Evolutionary conservation across 2,329 filamentous ascomycete genomes (phyloP), one percentile per base, ranked within the genome.

Genomic region (Xylaria sp.): DNA sequence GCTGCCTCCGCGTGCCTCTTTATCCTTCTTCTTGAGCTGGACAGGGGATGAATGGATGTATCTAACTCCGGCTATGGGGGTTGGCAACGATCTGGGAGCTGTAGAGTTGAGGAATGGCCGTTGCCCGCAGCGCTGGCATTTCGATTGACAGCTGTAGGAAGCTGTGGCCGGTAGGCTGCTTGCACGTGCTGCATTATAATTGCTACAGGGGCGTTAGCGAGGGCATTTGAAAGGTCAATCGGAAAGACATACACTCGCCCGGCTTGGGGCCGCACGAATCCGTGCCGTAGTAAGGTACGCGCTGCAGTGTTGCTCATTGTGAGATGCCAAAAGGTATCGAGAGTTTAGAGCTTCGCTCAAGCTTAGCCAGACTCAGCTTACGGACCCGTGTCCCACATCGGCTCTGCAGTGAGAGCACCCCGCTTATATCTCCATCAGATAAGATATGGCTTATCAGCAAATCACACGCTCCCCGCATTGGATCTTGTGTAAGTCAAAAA

Each of bases 221-320:
- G 31, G 50, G 3, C 5, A 17, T 5, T 45, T 33, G 17, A 40
- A 15, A 49, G 47, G 52, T 47, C 67, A 69, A 70, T 72, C 69
- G 67, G 38, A 15, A 14, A 21, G 17, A 64, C 67, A 21, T 35
- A 69, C 67, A 47, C 52, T 66, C 47, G 67, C 7, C 56, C 54
- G 6, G 64, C 43, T 63, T 67, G 57, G 23, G 65, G 31, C 49
- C 57, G 64, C 42, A 63, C 59, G n/a, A 65, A 37, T 33, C 61
- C 49, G 19, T 60, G 65, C 15, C 65, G 68, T 8, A 70, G 37
- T 12, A 70, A n/a, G 21, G 61, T 47, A 54, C 70, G 68, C 31
- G 64, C 50, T 38, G 64, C 58, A 37, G 56, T 45, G 50, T 57
- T 63, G 50, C 61, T 66, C 70, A 73, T 73, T 46, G 68, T 51